Evolutionary conservation across 345 rosid species (phyloP), one percentile per base, ranked within the genome.

Genomic region (Dovyalis caffra): DNA sequence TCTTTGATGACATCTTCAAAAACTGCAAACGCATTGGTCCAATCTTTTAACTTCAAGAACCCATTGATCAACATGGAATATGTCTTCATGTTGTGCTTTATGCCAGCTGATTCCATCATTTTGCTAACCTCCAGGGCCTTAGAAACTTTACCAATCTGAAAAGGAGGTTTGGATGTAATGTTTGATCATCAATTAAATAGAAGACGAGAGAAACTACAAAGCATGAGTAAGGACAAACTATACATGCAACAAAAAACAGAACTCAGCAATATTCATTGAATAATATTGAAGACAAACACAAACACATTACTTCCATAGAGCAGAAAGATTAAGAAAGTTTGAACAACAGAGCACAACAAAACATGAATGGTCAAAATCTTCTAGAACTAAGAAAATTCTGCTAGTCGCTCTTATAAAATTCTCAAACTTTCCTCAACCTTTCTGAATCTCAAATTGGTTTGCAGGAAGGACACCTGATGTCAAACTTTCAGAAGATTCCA

Each of bases 11-110:
- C 89, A 85, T 91, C 94, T 85, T 95, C 99, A 69, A 89, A 93
- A 65, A 95, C 76, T 66, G 98, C 89, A 84, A 92, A 92, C 5
- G 94, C 98, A 82, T 91, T 93, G 69, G 93, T 89, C 97, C 97
- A 95, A 77, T 95, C 99, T 88, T 93, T 95, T 70, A 95, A 84
- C 77, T 85, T 95, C 49, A 90, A 77, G 85, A 88, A 93, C 38
- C 99, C 99, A 80, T 90, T 95, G 68, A 95, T 89, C 89, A 95
- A 78, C 98, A 95, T 92, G 29, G 98, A 92, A 79, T 90, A 95
- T 29, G 99, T 92, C 93, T 92, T 95, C 83, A 89, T 80, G 76
- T 95, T 95, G 81, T 95, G 98, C 77, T 84, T 90, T 79, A 92
- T 85, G 64, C 98, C 94, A 25, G 71, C 82, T 70, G 82, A 83